These are phyloP conservation scores for Paracoccidioides lutzii DNA, from an alignment of 2,329 filamentous ascomycete species.

Conservation along the genomic window DNA sequence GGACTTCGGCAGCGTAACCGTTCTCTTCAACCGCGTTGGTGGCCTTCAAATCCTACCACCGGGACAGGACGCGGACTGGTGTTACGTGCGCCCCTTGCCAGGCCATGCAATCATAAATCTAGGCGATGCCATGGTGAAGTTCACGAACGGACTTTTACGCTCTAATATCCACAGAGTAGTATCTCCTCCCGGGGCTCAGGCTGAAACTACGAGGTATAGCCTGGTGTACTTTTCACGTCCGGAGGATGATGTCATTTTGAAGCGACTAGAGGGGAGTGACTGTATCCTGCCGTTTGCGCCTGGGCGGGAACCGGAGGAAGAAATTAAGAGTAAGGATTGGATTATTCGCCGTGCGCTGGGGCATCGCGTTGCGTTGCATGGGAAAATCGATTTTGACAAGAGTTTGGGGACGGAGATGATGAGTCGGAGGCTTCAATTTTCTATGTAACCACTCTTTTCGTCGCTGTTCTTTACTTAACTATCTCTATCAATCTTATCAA, in stretches of 20 bases:
- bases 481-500: no score
- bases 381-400: constrained; percentile 22
- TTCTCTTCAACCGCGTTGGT: constrained; percentile 45
- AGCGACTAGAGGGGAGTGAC: constrained; percentile 24
- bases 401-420: constrained; percentile 23
- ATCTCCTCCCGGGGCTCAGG: constrained; percentile 37
- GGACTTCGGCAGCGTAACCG: constrained; percentile 44
- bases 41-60: constrained; percentile 42
- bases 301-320: constrained; percentile 22
- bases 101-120: constrained; percentile 36
- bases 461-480: not conserved
- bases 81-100: constrained; percentile 40
- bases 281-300: constrained; percentile 21
- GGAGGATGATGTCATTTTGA: constrained; percentile 36
- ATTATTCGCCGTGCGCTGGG: constrained; percentile 29
- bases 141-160: constrained; percentile 29
- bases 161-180: constrained; percentile 39
- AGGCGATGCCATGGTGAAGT: constrained; percentile 34
- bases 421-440: constrained; percentile 20
- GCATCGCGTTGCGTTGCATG: constrained; percentile 18
- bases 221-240: constrained; percentile 44
- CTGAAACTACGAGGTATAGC: constrained; percentile 34
- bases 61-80: constrained; percentile 32
- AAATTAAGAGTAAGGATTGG: constrained; percentile 31
- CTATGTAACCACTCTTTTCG: not conserved